A percentile compares a stretch with the other conserved stretches of the same genome.
Evolutionary conservation across 2,329 filamentous ascomycete species (phyloP).

Genomic region (Fusarium penzigii): DNA sequence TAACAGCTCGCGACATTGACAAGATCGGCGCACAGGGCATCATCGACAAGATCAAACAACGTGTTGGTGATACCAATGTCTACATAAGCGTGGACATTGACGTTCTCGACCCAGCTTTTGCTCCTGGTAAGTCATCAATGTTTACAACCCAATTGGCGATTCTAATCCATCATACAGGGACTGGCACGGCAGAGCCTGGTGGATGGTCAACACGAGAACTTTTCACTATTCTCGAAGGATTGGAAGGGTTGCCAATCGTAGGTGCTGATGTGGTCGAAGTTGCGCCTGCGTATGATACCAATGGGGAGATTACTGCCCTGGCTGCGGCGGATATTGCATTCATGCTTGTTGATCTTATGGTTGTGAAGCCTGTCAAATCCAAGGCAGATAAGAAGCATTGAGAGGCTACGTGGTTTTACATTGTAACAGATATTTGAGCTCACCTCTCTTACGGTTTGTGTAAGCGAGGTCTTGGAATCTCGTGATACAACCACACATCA

Average conservation of each 20-base stretch:
- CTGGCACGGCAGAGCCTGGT: constrained; percentile 86
- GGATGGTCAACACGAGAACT: constrained; percentile 90
- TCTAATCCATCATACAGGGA: constrained; percentile 36
- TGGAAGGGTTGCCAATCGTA: constrained; percentile 82
- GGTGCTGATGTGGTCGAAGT: constrained; percentile 89
- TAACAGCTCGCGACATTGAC: too few relatives aligned
- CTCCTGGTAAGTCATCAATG: constrained; percentile 50
- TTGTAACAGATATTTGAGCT: too few relatives aligned
- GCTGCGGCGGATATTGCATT: constrained; percentile 83
- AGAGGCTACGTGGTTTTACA: too few relatives aligned
- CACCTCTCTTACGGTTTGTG: too few relatives aligned
- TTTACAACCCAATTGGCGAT: too few relatives aligned
- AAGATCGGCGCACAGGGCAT: constrained; percentile 64
- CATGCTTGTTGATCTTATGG: constrained; percentile 79
- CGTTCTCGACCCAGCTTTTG: constrained; percentile 70
- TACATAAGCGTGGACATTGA: constrained; percentile 84
- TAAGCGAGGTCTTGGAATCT: too few relatives aligned
- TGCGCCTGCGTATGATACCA: constrained; percentile 79
- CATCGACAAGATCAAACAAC: constrained; percentile 67
- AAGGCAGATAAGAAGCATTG: too few relatives aligned
- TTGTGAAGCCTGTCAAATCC: constrained; percentile 28
- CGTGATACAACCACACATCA: too few relatives aligned
- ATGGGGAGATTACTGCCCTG: constrained; percentile 77
- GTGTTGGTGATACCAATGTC: constrained; percentile 74
- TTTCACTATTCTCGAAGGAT: constrained; percentile 77